A percentile compares a stretch with the other conserved stretches of the same genome.
phyloP scores from a whole-genome alignment of 1,139 yeast species.

The Pneumocystis oryctolagi region DNA sequence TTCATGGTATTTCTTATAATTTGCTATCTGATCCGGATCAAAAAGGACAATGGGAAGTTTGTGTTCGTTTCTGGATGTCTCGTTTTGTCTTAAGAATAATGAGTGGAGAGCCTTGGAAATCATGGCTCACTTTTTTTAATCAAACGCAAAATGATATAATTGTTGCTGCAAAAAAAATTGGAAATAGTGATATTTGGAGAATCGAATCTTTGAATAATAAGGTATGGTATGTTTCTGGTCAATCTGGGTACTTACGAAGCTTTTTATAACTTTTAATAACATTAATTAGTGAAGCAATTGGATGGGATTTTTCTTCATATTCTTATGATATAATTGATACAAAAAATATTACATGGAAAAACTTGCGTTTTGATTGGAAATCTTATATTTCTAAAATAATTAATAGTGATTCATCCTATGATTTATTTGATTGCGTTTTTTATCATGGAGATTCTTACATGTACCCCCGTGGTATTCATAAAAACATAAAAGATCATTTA shows the following conservation, averaged over 20 bases:
- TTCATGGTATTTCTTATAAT: neutral
- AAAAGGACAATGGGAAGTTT: neutral
- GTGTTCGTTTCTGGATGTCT: neutral
- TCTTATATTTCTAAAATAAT: neutral
- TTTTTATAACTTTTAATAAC: neutral
- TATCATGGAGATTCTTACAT: neutral
- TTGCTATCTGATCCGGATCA: neutral
- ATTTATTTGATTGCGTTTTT: neutral
- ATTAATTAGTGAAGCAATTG: neutral
- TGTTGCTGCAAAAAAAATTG: neutral
- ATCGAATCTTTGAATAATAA: neutral
- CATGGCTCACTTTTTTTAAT: neutral
- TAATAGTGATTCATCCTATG: neutral
- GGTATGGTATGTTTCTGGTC: neutral
- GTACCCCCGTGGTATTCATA: conserved; percentile 2
- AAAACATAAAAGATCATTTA: neutral
- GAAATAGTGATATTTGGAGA: neutral
- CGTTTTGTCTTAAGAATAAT: neutral
- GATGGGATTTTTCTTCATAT: neutral
- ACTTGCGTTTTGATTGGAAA: neutral
- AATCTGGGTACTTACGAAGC: neutral
- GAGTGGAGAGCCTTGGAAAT: neutral
- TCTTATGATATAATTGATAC: neutral
- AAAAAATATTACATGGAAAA: conserved; percentile 1
- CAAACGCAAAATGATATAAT: neutral